phyloP scores from a whole-genome alignment of 169 alveolate genomes.

The Cryptosporidium bovis region DNA sequence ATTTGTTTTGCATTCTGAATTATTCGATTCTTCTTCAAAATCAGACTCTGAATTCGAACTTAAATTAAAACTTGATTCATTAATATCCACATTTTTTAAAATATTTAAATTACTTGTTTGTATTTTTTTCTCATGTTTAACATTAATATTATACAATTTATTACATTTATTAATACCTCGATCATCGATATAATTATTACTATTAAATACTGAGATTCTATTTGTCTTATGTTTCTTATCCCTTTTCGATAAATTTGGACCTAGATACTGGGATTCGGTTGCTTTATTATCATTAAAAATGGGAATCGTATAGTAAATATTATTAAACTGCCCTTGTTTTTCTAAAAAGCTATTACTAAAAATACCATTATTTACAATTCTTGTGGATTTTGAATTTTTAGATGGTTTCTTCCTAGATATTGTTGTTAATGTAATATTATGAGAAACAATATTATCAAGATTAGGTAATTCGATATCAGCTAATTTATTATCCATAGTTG shows the following conservation, averaged over 20 bases:
- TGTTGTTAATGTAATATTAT: conserved; percentile 40
- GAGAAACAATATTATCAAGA: conserved; percentile 47
- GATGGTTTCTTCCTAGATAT: conserved; percentile 44
- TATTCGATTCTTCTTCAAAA: not conserved
- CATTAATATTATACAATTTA: no score
- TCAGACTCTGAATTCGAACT: not conserved
- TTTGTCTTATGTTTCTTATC: not conserved
- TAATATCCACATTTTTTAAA: not conserved
- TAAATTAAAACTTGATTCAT: not conserved
- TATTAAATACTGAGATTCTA: not conserved
- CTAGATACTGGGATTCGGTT: no score
- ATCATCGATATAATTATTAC: not conserved
- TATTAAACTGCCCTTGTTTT: no score
- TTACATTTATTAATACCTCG: not conserved
- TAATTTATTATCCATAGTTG: not conserved
- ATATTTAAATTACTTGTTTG: not conserved
- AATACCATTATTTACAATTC: not conserved
- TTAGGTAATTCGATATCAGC: conserved; percentile 1
- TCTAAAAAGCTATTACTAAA: not conserved
- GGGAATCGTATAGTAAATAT: no score
- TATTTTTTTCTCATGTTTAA: no score
- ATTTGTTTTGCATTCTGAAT: conserved; percentile 61
- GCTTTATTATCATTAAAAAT: no score
- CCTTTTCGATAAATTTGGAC: not conserved
- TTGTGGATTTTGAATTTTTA: conserved; percentile 24